These are phyloP conservation scores for Dipteronia sinensis DNA, from an alignment of 345 rosid species.

Conservation along the genomic window DNA sequence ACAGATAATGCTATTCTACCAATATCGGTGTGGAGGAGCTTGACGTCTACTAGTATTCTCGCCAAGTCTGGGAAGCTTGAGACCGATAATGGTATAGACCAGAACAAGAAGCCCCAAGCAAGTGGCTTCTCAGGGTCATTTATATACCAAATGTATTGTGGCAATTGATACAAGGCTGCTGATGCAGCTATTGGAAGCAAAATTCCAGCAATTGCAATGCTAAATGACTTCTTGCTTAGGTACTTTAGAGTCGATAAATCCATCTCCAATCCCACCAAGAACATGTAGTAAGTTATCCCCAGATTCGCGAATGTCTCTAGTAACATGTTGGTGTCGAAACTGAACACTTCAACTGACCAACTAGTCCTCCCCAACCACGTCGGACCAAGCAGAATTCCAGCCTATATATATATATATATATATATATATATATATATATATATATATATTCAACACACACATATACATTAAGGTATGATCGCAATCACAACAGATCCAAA, in stretches of 20 bases:
- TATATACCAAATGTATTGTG: not conserved
- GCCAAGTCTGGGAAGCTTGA: constrained; percentile 41
- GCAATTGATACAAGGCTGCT: not conserved
- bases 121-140: not conserved
- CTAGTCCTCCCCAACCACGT: not conserved
- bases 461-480: too few species aligned
- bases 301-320: constrained; percentile 21
- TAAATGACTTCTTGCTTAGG: constrained; percentile 19
- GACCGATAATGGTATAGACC: constrained; percentile 26
- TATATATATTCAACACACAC: too few species aligned
- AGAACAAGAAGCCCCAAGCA: constrained; percentile 6
- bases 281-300: constrained; percentile 32
- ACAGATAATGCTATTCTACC: constrained; percentile 29
- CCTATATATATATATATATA: constrained; percentile 9
- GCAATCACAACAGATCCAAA: too few species aligned
- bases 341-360: not conserved
- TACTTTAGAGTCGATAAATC: constrained; percentile 19
- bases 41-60: constrained; percentile 31
- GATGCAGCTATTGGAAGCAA: constrained; percentile 15
- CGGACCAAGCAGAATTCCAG: constrained; percentile 20
- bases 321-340: not conserved
- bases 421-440: not conserved
- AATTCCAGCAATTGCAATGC: constrained; percentile 19
- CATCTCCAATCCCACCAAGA: constrained; percentile 40
- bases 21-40: constrained; percentile 33